These are phyloP conservation scores for Paraphaeosphaeria sporulosa DNA, from an alignment of 2,329 filamentous ascomycete genomes.

Conservation along the genomic window DNA sequence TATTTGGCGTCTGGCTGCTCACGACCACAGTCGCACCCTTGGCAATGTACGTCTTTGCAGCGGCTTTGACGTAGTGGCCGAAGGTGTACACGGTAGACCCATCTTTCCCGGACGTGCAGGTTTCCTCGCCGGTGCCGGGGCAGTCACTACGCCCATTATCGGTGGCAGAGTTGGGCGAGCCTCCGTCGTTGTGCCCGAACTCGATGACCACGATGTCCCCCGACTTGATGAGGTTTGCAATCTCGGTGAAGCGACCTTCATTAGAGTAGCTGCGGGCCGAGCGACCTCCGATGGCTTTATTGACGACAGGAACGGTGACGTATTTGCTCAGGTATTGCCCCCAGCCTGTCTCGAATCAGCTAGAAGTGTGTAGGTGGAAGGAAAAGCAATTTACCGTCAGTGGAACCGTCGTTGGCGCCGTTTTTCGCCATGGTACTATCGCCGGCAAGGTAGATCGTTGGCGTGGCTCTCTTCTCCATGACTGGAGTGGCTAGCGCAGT, in stretches of 20 bases:
- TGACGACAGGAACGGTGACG: constrained; percentile 61
- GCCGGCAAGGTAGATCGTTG: constrained; percentile 64
- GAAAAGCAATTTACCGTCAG: constrained; percentile 50
- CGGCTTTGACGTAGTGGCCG: constrained; percentile 66
- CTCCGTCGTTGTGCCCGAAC: constrained; percentile 77
- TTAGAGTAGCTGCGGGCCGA: constrained; percentile 71
- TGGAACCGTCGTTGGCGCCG: constrained; percentile 39
- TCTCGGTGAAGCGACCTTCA: constrained; percentile 69
- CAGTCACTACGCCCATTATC: constrained; percentile 72
- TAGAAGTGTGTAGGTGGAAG: background rate
- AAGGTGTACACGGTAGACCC: constrained; percentile 65
- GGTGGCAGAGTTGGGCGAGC: constrained; percentile 55
- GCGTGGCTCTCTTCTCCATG: constrained; percentile 24
- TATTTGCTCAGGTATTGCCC: constrained; percentile 66
- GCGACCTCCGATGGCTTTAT: constrained; percentile 72
- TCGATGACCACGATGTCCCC: constrained; percentile 75
- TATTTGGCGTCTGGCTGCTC: constrained; percentile 67
- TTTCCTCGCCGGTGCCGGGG: constrained; percentile 61
- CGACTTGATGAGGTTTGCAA: constrained; percentile 60
- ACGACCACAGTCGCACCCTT: constrained; percentile 69
- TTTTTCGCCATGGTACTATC: constrained; percentile 67
- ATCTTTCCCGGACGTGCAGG: constrained; percentile 62
- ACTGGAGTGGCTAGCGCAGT: constrained; percentile 4
- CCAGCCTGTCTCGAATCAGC: constrained; percentile 59
- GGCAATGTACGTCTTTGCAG: constrained; percentile 60